Conservation (phyloP, 2,329 filamentous ascomycete genomes). For the Cladosporium sp. region DNA sequence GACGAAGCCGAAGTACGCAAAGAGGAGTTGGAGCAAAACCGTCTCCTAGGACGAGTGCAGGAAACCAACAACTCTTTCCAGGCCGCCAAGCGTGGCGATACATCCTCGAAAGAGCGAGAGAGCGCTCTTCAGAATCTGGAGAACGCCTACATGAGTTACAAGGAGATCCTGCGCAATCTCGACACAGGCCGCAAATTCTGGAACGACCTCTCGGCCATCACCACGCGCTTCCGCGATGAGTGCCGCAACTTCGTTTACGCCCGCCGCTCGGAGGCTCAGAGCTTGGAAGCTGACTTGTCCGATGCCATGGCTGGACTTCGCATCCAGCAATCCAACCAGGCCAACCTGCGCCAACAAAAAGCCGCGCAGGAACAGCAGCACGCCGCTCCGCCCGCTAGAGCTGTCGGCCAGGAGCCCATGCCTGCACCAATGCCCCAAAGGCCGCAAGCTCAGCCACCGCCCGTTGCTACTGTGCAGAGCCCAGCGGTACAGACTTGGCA, state of each 20-base stretch:
- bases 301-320: slow-evolving; percentile 63
- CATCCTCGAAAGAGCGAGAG: slow-evolving; percentile 73
- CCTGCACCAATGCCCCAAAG: slow-evolving; percentile 54
- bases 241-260: slow-evolving; percentile 77
- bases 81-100: slow-evolving; percentile 68
- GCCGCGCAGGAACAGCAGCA: slow-evolving; percentile 37
- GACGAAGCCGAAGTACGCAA: slow-evolving; percentile 71
- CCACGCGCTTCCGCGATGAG: slow-evolving; percentile 81
- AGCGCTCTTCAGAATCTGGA: slow-evolving; percentile 84
- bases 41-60: slow-evolving; percentile 67
- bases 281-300: slow-evolving; percentile 68
- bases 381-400: slow-evolving; percentile 36
- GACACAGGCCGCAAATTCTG: slow-evolving; percentile 95
- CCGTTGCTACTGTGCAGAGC: slow-evolving; percentile 30
- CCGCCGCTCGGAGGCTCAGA: slow-evolving; percentile 76
- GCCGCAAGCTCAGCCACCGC: slow-evolving; percentile 39
- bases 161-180: slow-evolving; percentile 89
- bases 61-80: slow-evolving; percentile 79
- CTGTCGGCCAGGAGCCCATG: slow-evolving; percentile 53
- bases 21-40: slow-evolving; percentile 77
- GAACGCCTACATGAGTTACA: slow-evolving; percentile 92
- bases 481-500: slow-evolving; percentile 35
- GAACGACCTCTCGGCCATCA: slow-evolving; percentile 89
- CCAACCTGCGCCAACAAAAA: slow-evolving; percentile 48
- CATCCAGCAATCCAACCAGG: slow-evolving; percentile 48